Evolutionary conservation across 2,329 filamentous ascomycete species (phyloP), one percentile per base, ranked within the genome.

Genomic region (Botrytis cinerea): DNA sequence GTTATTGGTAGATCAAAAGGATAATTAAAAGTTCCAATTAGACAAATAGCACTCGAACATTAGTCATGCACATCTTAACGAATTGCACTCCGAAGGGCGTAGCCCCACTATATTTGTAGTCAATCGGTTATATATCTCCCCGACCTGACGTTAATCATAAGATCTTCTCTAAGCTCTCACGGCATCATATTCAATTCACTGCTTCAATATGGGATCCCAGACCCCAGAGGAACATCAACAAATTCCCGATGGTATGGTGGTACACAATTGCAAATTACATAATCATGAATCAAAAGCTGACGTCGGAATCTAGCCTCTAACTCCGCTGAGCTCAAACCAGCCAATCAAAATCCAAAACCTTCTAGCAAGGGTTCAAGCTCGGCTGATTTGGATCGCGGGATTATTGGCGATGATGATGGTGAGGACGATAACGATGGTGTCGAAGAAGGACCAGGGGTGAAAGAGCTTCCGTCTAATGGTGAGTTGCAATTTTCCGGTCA

Each of bases 361-460:
- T 60, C 54, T n/a, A 74, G 70, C 63, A 38, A 51, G 20, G 70
- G 75, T 62, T 78, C 77, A 1, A 69, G 38, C 60, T 78, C 74
- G 59, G 76, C 77, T 0, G 78, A 78, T 72, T 59, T 78, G 72
- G 78, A 77, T 57, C 75, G 76, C 54, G 77, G 78, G 14, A 63
- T 78, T 45, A 54, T 78, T 54, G 71, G 74, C n/a, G 70, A 76
- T 18, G 76, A 74, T 43, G 75, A 75, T 71, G 76, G 76, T 40
- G 74, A 76, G 28, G 77, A 78, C 61, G 74, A 76, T 43, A 74
- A 75, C 35, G 75, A 78, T 61, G 74, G 75, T 68, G 73, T 71
- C 8, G 69, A 75, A 28, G 48, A 75, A 63, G 73, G 66, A 75
- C 25, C 75, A 70, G 62, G 71, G 57, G 73, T 78, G 61, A 78